Evolutionary conservation across 2,329 filamentous ascomycete genomes (phyloP), one percentile per base, ranked within the genome.

Genomic region (Drechmeria coniospora): DNA sequence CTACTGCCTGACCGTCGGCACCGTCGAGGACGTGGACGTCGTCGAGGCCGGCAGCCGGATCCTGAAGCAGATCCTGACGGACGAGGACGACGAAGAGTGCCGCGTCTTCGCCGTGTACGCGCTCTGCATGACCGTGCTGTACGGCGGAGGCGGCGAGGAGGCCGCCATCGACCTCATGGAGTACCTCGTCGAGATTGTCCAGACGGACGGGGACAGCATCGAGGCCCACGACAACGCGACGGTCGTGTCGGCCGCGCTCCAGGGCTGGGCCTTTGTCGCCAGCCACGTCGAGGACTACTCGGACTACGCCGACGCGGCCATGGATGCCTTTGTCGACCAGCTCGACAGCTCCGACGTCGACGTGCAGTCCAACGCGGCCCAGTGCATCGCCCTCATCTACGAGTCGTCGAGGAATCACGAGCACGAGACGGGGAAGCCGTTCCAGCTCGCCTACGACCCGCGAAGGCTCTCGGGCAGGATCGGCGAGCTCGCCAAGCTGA

Each of bases 291-390:
- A 84, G 4, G 79, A 87, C 41, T 61, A 84, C 23, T 72, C 80
- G 39, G 65, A 68, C 11, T 64, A 74, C 34, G 81, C 77, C 18
- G 74, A 82, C 36, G 56, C 70, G 16, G 77, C 80, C 11, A 68
- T 90, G 41, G 79, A 90, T 29, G 74, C 77, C 2, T 83, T 93
- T 40, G 74, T 81, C 23, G 83, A 92, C 26, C 84, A 92, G 51
- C 74, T 93, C 12, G 74, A 86, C 33, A 83, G 79, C 47, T 63
- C 63, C 18, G 74, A 83, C 32, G 59, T 73, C 1, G 59, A 67
- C 7, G 79, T 92, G 1, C 81, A 90, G 43, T 72, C 82, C 25
- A 72, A 77, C 4, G 78, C 82, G 0, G 82, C 78, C 4, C 70
- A 78, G 44, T 81, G 81, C 47, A 84, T 92, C 33, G 83, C 83